These are phyloP conservation scores for Neofusicoccum laricinum DNA, from an alignment of 2,329 filamentous ascomycete species.

Conservation along the genomic window DNA sequence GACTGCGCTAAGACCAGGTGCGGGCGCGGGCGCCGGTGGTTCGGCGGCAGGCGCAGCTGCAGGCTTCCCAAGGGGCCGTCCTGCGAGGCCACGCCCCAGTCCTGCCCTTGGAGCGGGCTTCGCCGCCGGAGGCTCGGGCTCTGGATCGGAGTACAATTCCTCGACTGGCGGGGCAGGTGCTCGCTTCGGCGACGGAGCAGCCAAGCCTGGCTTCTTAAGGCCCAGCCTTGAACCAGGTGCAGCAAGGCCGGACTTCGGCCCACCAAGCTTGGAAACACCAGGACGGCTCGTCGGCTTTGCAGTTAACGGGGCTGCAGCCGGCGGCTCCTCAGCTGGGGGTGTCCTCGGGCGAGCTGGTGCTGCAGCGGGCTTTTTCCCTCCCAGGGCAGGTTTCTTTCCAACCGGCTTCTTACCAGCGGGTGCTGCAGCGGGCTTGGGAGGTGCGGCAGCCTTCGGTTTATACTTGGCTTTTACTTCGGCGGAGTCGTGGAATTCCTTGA, in stretches of 20 bases:
- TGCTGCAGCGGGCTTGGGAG: slow-evolving; percentile 56
- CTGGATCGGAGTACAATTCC: slow-evolving; percentile 46
- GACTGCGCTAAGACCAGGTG: slow-evolving; percentile 66
- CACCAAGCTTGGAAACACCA: slow-evolving; percentile 37
- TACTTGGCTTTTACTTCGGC: slow-evolving; percentile 86
- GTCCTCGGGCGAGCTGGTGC: slow-evolving; percentile 30
- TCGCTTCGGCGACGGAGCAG: slow-evolving; percentile 9
- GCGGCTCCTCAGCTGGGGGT: slow-evolving; percentile 38
- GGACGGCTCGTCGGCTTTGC: slow-evolving; percentile 58
- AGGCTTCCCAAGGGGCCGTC: slow-evolving; percentile 76
- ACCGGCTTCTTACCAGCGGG: slow-evolving; percentile 44
- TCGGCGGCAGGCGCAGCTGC: slow-evolving; percentile 41
- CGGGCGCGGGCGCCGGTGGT: slow-evolving; percentile 51
- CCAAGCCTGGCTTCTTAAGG: slow-evolving; percentile 39
- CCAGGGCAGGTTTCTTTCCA: slow-evolving; percentile 53
- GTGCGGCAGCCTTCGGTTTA: slow-evolving; percentile 75
- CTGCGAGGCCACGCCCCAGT: slow-evolving; percentile 73
- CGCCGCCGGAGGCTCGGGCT: slow-evolving; percentile 42
- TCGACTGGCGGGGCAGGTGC: slow-evolving; percentile 50
- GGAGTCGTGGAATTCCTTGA: slow-evolving; percentile 84
- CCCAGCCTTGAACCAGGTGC: slow-evolving; percentile 36
- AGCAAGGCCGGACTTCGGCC: slow-evolving; percentile 39
- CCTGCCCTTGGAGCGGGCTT: slow-evolving; percentile 60
- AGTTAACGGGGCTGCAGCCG: slow-evolving; percentile 53
- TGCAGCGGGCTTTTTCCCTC: slow-evolving; percentile 51